Conservation (phyloP, 2,329 filamentous ascomycete genomes). For the Talaromyces atroroseus region DNA sequence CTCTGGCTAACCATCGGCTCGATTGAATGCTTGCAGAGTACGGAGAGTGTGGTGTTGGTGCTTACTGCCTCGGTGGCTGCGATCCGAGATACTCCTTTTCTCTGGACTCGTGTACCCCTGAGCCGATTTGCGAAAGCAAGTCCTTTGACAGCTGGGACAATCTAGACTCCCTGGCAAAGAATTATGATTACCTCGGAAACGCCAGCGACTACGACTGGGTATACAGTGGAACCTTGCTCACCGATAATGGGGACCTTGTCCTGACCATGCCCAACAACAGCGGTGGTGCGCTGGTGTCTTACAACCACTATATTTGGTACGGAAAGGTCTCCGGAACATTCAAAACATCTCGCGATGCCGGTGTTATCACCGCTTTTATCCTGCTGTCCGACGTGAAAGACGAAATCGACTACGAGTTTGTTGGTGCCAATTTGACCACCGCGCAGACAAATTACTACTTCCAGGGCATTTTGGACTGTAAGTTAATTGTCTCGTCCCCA, state of each 20-base stretch:
- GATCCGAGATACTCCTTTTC: conserved; percentile 79
- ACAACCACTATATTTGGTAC: conserved; percentile 92
- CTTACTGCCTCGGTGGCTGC: conserved; percentile 93
- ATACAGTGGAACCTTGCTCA: conserved; percentile 67
- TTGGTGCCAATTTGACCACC: conserved; percentile 69
- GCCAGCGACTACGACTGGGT: conserved; percentile 79
- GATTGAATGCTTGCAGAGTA: conserved; percentile 58
- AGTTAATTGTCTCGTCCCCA: conserved; percentile 33
- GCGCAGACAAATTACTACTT: conserved; percentile 97
- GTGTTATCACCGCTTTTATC: conserved; percentile 97
- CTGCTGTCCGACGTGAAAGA: conserved; percentile 93
- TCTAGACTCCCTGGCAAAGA: conserved; percentile 63
- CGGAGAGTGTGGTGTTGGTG: conserved; percentile 85
- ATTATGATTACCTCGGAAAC: conserved; percentile 82
- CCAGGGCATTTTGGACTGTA: conserved; percentile 87
- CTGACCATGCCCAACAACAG: conserved; percentile 85
- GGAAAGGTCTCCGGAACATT: conserved; percentile 81
- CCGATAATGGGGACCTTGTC: conserved; percentile 59
- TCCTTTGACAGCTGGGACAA: conserved; percentile 64
- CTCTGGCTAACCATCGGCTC: not conserved
- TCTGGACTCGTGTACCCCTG: conserved; percentile 78
- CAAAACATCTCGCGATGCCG: conserved; percentile 75
- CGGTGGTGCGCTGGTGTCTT: conserved; percentile 79
- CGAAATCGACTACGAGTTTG: conserved; percentile 95
- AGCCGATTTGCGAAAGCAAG: conserved; percentile 71